phyloP scores from a whole-genome alignment of 2,329 filamentous ascomycete genomes.

The Pseudonectria foliicola region DNA sequence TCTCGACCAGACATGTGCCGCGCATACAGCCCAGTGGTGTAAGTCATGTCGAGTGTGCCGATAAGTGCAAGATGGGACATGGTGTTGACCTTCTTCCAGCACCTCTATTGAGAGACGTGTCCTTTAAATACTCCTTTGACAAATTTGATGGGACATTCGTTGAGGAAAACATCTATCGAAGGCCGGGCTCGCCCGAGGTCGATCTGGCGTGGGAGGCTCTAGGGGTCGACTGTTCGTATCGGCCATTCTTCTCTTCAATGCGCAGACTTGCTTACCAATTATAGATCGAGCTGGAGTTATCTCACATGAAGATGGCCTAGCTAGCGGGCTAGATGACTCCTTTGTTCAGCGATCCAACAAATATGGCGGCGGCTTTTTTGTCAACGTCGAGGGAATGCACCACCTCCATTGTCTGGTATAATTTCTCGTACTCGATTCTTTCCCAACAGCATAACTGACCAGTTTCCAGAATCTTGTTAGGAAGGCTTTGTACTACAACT shows the following conservation, averaged over 20 bases:
- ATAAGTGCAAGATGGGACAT: not conserved
- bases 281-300: constrained; percentile 42
- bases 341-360: constrained; percentile 49
- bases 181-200: constrained; percentile 42
- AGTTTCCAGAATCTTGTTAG: constrained; percentile 48
- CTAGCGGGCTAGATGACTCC: constrained; percentile 42
- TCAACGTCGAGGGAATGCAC: constrained; percentile 51
- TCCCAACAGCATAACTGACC: accelerated
- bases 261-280: constrained; percentile 1
- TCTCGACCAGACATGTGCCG: constrained; percentile 16
- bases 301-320: constrained; percentile 38
- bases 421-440: accelerated
- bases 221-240: constrained; percentile 36
- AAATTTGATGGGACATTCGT: constrained; percentile 52
- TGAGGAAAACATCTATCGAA: constrained; percentile 46
- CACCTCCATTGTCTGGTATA: constrained; percentile 51
- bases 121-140: constrained; percentile 25
- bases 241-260: accelerated
- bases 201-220: constrained; percentile 48
- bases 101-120: constrained; percentile 27
- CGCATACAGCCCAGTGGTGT: constrained; percentile 32
- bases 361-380: constrained; percentile 52
- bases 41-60: constrained; percentile 9
- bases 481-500: constrained; percentile 52
- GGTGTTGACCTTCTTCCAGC: constrained; percentile 15